These are phyloP conservation scores for Tricholoma sp. DNA, from an alignment of 768 basidiomycete genomes.

Conservation along the genomic window DNA sequence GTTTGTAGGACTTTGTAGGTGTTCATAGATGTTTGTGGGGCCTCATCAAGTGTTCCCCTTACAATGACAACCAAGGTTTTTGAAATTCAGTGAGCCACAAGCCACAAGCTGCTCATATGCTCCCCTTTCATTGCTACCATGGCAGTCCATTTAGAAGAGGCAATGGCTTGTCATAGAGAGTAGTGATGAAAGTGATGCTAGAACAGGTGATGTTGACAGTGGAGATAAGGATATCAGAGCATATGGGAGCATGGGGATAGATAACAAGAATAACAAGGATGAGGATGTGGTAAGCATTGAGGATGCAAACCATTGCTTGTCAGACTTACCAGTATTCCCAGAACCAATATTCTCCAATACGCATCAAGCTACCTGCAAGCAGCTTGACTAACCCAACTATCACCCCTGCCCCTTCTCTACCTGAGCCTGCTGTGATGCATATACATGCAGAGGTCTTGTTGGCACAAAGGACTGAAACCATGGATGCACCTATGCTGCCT, in stretches of 20 bases:
- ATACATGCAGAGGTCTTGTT: not conserved
- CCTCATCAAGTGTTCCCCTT: no score
- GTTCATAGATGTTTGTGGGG: no score
- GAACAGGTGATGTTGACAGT: not conserved
- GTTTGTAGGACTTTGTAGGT: no score
- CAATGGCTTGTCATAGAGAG: not conserved
- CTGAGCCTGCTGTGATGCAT: not conserved
- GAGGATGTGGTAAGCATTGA: not conserved
- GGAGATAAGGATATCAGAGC: conserved; percentile 11
- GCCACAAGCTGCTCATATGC: no score
- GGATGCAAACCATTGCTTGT: not conserved
- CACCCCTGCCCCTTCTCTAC: not conserved
- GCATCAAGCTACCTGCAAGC: not conserved
- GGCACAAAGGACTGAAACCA: not conserved
- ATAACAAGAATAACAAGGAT: not conserved
- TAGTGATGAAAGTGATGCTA: not conserved
- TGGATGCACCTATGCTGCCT: not conserved
- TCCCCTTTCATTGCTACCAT: no score
- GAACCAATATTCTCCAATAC: not conserved
- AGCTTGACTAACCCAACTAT: not conserved
- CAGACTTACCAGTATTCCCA: not conserved
- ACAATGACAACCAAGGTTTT: no score
- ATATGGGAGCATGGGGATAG: conserved; percentile 12
- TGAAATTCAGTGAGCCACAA: no score
- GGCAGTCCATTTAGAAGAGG: not conserved